Evolutionary conservation across 345 rosid genomes (phyloP), one percentile per base, ranked within the genome.

Genomic region (Stellera chamaejasme): DNA sequence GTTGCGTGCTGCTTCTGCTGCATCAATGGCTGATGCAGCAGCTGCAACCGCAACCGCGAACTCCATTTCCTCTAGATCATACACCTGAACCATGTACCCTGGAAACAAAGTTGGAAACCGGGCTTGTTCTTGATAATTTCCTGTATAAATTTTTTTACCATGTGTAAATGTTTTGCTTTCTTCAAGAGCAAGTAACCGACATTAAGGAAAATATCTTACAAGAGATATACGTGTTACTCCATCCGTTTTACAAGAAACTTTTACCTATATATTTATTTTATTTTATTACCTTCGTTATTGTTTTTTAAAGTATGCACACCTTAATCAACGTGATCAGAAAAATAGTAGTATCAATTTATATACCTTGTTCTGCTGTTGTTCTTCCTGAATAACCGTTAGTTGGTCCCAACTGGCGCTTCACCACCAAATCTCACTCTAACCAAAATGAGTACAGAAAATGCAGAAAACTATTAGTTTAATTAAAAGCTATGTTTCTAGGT

Each of bases 1-100:
- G 32, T 63, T 60, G 15, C 39, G 39, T 32, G 5, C 39, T 32
- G 47, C 61, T 54, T 65, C 73, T 3, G 70, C 69, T 59, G 79
- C 64, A 64, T 28, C 51, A 26, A 85, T 60, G 41, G 77, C 70
- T 27, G 65, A 81, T 49, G 93, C 78, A 48, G 68, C 71, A 7
- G 90, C 93, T 32, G 86, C 90, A 39, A 84, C 84, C 44, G 87
- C 82, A 48, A 62, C 61, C 39, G 83, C 81, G 41, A 67, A 75
- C 68, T 79, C 82, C 2, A 66, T 52, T 6, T 78, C 72, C 57
- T 59, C 43, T 49, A 50, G 2, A 50, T 63, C 69, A 44, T 68
- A 66, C 27, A 60, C 50, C 56, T 27, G 13, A 32, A 58, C 75
- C 74, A 68, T 75, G 61, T 63, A 55, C 70, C 77, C 55, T 14